Conservation (phyloP, 306 rosid genomes). For the Acacia acuminata region DNA sequence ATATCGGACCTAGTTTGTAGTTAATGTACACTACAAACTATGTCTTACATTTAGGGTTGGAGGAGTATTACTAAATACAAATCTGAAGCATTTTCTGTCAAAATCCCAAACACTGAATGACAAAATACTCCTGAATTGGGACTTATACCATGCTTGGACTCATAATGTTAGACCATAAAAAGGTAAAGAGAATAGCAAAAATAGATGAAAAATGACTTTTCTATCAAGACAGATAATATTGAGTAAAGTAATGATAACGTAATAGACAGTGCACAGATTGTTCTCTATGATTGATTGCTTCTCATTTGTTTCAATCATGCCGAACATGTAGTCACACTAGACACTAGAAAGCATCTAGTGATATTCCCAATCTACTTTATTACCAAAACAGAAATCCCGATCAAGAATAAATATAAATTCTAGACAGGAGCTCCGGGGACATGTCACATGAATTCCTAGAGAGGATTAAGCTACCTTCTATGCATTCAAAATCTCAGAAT, state of each 20-base stretch:
- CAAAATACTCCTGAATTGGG: background rate
- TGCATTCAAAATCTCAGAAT: background rate
- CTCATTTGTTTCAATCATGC: background rate
- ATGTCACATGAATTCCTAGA: background rate
- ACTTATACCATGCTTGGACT: background rate
- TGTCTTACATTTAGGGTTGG: too few species aligned
- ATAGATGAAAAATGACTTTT: background rate
- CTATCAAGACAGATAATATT: background rate
- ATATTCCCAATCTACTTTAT: background rate
- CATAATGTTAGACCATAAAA: background rate
- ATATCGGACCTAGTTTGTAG: too few species aligned
- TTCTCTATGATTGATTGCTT: background rate
- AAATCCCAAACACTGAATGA: background rate
- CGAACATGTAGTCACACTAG: background rate
- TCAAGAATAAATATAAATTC: background rate
- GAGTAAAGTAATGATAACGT: background rate
- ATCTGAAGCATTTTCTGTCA: background rate
- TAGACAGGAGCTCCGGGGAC: background rate
- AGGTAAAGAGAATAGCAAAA: background rate
- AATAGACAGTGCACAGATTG: background rate
- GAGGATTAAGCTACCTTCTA: background rate
- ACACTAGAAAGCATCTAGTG: background rate
- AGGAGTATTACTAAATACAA: background rate
- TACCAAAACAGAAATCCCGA: background rate
- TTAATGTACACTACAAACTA: too few species aligned